phyloP scores from a whole-genome alignment of 352 stramenopile species.

The Phytophthora pseudosyringae region DNA sequence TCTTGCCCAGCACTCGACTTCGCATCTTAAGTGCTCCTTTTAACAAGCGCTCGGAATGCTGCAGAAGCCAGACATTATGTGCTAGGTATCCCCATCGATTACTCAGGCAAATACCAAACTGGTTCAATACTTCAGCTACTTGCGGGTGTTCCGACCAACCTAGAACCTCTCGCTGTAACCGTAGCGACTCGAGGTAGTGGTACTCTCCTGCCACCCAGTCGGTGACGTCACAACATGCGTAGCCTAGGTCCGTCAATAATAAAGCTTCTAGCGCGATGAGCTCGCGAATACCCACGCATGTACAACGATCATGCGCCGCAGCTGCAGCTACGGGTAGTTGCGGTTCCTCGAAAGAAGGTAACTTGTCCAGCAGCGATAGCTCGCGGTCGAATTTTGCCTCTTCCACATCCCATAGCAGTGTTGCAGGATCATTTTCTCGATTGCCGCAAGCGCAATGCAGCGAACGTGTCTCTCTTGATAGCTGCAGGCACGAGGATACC shows the following conservation, averaged over 20 bases:
- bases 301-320: slow-evolving; percentile 49
- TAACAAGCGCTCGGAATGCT: slow-evolving; percentile 73
- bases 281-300: slow-evolving; percentile 76
- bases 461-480: slow-evolving; percentile 70
- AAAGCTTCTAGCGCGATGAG: slow-evolving; percentile 78
- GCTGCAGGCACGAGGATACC: slow-evolving; percentile 73
- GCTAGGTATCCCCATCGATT: slow-evolving; percentile 73
- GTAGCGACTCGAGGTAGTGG: slow-evolving; percentile 78
- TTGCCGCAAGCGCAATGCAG: slow-evolving; percentile 77
- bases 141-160: slow-evolving; percentile 79
- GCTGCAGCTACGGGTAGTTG: slow-evolving; percentile 37
- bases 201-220: slow-evolving; percentile 82
- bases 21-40: slow-evolving; percentile 77
- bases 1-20: slow-evolving; percentile 70
- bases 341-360: slow-evolving; percentile 69
- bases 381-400: slow-evolving; percentile 78
- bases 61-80: slow-evolving; percentile 80
- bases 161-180: slow-evolving; percentile 79
- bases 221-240: slow-evolving; percentile 78
- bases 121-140: slow-evolving; percentile 82
- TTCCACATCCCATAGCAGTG: slow-evolving; percentile 75
- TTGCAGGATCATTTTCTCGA: slow-evolving; percentile 71
- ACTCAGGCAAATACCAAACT: slow-evolving; percentile 81
- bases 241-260: slow-evolving; percentile 77
- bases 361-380: slow-evolving; percentile 59